phyloP scores from a whole-genome alignment of 1,284 basidiomycete species.

The Rhodofomes roseus region DNA sequence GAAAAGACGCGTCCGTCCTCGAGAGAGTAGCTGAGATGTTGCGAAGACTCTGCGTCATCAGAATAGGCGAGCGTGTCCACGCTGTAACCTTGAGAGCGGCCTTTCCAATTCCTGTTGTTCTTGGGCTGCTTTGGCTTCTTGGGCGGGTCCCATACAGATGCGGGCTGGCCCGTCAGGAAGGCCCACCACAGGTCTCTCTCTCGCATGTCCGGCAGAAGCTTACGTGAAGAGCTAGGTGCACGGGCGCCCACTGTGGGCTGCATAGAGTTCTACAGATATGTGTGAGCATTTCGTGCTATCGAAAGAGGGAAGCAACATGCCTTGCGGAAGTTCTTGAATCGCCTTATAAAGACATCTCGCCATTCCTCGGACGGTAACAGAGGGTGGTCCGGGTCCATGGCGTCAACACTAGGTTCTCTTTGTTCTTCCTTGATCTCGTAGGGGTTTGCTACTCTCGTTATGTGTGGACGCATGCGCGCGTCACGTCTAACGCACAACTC shows the following conservation, averaged over 20 bases:
- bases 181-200: constrained; percentile 75
- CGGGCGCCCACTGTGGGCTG: constrained; percentile 57
- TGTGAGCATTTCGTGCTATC: too few species aligned
- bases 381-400: constrained; percentile 24
- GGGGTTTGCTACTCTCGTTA: constrained; percentile 63
- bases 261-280: constrained; percentile 48
- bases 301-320: constrained; percentile 29
- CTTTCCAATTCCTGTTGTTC: constrained; percentile 13
- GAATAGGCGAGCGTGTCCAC: constrained; percentile 38
- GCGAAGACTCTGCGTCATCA: constrained; percentile 13
- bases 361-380: constrained; percentile 62
- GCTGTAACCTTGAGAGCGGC: constrained; percentile 7
- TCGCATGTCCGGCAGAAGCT: constrained; percentile 60
- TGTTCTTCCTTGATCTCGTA: constrained; percentile 40
- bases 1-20: constrained; percentile 3
- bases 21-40: constrained; percentile 15
- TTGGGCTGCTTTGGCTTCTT: constrained; percentile 37
- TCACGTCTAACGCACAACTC: constrained; percentile 48
- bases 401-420: constrained; percentile 19
- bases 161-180: constrained; percentile 66
- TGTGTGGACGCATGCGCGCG: constrained; percentile 54
- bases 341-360: constrained; percentile 49
- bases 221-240: constrained; percentile 25
- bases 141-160: constrained; percentile 59
- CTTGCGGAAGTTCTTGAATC: constrained; percentile 63